Percentiles rank a stretch among this genome's conserved stretches.
phyloP scores from a whole-genome alignment of 2,329 filamentous ascomycete species.

The Penicillium paneum region DNA sequence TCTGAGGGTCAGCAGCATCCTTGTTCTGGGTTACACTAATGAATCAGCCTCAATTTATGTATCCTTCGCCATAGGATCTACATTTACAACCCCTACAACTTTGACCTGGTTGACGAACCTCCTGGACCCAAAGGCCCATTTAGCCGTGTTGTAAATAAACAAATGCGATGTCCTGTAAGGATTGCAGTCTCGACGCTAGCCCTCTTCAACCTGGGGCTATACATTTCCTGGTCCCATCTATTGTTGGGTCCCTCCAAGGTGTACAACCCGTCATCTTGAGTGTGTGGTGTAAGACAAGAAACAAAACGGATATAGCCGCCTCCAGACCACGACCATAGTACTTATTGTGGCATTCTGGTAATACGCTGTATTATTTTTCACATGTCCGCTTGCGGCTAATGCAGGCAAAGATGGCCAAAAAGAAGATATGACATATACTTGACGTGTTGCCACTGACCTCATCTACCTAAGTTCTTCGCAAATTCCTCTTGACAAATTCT shows the following conservation, averaged over 20 bases:
- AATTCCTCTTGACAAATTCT: background rate
- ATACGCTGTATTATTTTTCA: too few species aligned
- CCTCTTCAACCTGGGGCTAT: background rate
- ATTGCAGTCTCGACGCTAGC: background rate
- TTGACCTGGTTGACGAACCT: background rate
- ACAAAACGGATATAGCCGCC: too few species aligned
- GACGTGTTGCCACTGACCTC: too few species aligned
- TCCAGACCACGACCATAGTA: too few species aligned
- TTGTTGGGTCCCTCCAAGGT: background rate
- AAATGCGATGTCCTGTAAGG: background rate
- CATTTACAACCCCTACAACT: background rate
- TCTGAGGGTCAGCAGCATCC: conserved; percentile 6
- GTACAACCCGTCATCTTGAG: background rate
- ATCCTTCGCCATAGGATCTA: background rate
- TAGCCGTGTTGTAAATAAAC: background rate
- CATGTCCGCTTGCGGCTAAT: background rate
- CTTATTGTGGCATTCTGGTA: too few species aligned
- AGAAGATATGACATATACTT: background rate
- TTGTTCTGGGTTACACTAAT: background rate
- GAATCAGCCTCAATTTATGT: background rate
- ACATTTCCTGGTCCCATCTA: background rate
- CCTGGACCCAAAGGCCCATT: background rate
- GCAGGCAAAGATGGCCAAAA: background rate
- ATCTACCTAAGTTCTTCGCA: too few species aligned
- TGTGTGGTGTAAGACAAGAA: too few species aligned